Conservation (phyloP, 2,329 filamentous ascomycete genomes). For the Verticillium albo-atrum region DNA sequence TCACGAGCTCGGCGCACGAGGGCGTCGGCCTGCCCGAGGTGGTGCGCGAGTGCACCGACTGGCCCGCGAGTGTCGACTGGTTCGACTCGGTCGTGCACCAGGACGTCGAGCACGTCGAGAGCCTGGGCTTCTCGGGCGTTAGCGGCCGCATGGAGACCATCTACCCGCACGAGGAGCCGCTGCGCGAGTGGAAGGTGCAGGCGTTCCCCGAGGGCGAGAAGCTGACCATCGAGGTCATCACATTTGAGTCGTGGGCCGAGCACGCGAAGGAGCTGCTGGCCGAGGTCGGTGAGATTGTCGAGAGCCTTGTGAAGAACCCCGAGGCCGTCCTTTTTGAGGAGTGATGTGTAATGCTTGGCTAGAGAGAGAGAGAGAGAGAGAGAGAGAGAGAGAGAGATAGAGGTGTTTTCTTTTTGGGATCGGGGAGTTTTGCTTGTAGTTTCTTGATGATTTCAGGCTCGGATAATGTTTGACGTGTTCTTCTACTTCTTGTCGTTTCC, state of each 20-base stretch:
- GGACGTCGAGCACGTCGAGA: constrained; percentile 58
- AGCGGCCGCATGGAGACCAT: constrained; percentile 47
- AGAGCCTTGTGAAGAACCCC: constrained; percentile 31
- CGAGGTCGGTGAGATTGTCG: constrained; percentile 39
- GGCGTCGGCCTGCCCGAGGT: constrained; percentile 52
- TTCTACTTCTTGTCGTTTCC: too few species aligned
- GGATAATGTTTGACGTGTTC: too few species aligned
- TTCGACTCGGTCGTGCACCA: constrained; percentile 57
- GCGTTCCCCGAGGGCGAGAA: constrained; percentile 49
- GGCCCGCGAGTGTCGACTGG: constrained; percentile 33
- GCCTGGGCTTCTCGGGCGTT: constrained; percentile 33
- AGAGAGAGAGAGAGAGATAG: neutral
- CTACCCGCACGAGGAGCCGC: constrained; percentile 53
- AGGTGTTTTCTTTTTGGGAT: neutral
- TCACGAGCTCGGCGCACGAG: constrained; percentile 51
- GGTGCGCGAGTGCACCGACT: constrained; percentile 40
- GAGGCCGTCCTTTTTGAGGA: constrained; percentile 22
- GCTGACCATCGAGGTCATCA: constrained; percentile 55
- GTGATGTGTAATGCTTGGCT: neutral
- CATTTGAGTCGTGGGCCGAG: constrained; percentile 49
- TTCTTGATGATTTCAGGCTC: too few species aligned
- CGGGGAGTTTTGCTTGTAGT: too few species aligned
- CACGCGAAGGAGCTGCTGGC: constrained; percentile 47
- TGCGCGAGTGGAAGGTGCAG: constrained; percentile 57
- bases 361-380: neutral